Evolutionary conservation across 2,329 filamentous ascomycete species (phyloP), one percentile per base, ranked within the genome.

Genomic region (Cordyceps farinosa): DNA sequence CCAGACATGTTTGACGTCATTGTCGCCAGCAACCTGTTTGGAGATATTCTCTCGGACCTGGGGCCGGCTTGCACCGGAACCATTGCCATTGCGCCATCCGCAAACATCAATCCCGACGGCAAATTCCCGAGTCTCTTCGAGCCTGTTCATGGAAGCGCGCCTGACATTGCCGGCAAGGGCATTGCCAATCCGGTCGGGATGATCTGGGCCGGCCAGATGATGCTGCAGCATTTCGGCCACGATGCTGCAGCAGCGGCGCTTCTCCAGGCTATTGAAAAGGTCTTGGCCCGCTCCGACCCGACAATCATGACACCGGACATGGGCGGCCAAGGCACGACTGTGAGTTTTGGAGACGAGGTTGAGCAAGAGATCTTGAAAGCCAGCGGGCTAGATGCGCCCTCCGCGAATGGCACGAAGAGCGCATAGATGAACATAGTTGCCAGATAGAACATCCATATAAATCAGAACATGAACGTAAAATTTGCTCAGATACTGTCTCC

Each of bases 151-250:
- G 89, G 88, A 78, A 84, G 71, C 59, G 90, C 89, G 2, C 89
- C 90, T 11, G 89, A 92, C 68, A 91, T 92, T 67, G 85, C 87
- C 8, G 89, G 89, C 63, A 83, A 89, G 72, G 87, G 87, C 45
- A 81, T 90, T 48, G 88, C 89, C 61, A 91, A 92, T 76, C 89
- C 89, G 0, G 82, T 91, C 40, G 89, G 88, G 1, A 86, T 87
- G 71, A 85, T 91, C 44, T 90, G 87, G 88, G 87, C 86, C 0
- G 87, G 84, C 0, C 85, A 87, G 5, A 88, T 62, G 56, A 64
- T 42, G 68, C 27, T 74, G 1, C 63, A 69, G 1, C 71, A 72
- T 6, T 71, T 73, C 45, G 70, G 69, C 1, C 65, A 64, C 5
- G 55, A 44, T 0, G 69, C 67, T 1, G 71, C 72, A 0, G 72